phyloP scores from a whole-genome alignment of 805 yeast species.

The Soucietia sequanensis region DNA sequence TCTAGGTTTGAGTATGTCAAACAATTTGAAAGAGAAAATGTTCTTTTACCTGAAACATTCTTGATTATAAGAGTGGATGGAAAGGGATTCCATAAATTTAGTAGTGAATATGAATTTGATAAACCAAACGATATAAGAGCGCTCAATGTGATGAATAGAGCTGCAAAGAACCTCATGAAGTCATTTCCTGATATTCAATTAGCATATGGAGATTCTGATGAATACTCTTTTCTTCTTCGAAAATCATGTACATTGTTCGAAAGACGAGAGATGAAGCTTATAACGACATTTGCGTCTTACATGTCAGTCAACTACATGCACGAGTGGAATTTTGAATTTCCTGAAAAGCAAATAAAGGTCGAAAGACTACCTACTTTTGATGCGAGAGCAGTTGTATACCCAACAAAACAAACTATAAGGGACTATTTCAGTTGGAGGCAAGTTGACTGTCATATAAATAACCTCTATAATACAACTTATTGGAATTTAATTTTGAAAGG shows the following conservation, averaged over 20 bases:
- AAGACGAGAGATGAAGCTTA: slow-evolving; percentile 77
- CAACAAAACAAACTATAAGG: slow-evolving; percentile 54
- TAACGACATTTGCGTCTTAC: slow-evolving; percentile 76
- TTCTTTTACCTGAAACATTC: slow-evolving; percentile 74
- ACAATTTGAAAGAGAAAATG: slow-evolving; percentile 70
- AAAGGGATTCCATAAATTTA: slow-evolving; percentile 86
- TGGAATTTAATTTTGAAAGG: slow-evolving; percentile 81
- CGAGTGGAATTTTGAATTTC: slow-evolving; percentile 64
- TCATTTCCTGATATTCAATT: slow-evolving; percentile 69
- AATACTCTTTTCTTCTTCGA: slow-evolving; percentile 77
- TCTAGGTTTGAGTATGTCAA: slow-evolving; percentile 87
- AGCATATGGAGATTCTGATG: slow-evolving; percentile 96
- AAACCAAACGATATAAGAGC: slow-evolving; percentile 90
- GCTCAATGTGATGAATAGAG: slow-evolving; percentile 71
- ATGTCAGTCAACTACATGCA: slow-evolving; percentile 75
- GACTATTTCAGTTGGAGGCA: slow-evolving; percentile 95
- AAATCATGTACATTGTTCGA: slow-evolving; percentile 70
- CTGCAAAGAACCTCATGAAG: slow-evolving; percentile 66
- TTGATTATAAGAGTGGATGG: slow-evolving; percentile 90
- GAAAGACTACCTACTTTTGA: slow-evolving; percentile 82
- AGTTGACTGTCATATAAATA: slow-evolving; percentile 94
- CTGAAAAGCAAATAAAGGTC: slow-evolving; percentile 44
- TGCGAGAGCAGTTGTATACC: slow-evolving; percentile 86
- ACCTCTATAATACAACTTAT: slow-evolving; percentile 87
- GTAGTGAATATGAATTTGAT: slow-evolving; percentile 65